phyloP scores from a whole-genome alignment of 1,139 yeast species.

The Nakaseomyces kungkrabaensis region DNA sequence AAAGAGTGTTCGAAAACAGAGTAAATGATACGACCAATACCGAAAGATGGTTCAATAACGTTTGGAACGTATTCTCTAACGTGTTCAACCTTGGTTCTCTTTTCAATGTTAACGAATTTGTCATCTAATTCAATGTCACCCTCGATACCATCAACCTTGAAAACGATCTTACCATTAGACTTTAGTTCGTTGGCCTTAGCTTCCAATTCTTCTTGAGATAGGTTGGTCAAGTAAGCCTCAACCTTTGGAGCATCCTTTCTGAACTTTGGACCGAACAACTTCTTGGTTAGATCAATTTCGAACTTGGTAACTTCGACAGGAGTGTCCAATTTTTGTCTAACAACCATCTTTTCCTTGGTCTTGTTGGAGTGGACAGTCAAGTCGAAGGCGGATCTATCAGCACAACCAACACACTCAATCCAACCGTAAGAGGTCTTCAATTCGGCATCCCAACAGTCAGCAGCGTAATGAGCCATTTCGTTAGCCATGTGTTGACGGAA shows the following conservation, averaged over 20 bases:
- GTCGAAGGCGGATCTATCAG: constrained; percentile 98
- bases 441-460: constrained; percentile 99
- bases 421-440: constrained; percentile 92
- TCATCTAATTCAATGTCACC: constrained; percentile 61
- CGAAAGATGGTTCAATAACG: constrained; percentile 98
- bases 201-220: constrained; percentile 83
- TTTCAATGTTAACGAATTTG: constrained; percentile 63
- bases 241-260: constrained; percentile 94
- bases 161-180: constrained; percentile 51
- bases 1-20: constrained; percentile 87
- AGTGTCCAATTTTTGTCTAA: constrained; percentile 77
- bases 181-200: constrained; percentile 61
- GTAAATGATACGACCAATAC: constrained; percentile 95
- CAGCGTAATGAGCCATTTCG: constrained; percentile 99
- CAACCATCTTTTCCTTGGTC: constrained; percentile 90
- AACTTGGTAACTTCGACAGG: constrained; percentile 75
- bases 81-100: constrained; percentile 76
- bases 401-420: constrained; percentile 99
- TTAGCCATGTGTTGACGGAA: constrained; percentile 98
- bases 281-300: constrained; percentile 82
- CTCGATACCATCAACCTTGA: constrained; percentile 51
- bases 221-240: constrained; percentile 63
- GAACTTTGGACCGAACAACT: constrained; percentile 94
- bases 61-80: constrained; percentile 93
- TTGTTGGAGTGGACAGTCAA: constrained; percentile 89